Conservation (phyloP, 208 protist genomes). For the Trichomonas tenax region DNA sequence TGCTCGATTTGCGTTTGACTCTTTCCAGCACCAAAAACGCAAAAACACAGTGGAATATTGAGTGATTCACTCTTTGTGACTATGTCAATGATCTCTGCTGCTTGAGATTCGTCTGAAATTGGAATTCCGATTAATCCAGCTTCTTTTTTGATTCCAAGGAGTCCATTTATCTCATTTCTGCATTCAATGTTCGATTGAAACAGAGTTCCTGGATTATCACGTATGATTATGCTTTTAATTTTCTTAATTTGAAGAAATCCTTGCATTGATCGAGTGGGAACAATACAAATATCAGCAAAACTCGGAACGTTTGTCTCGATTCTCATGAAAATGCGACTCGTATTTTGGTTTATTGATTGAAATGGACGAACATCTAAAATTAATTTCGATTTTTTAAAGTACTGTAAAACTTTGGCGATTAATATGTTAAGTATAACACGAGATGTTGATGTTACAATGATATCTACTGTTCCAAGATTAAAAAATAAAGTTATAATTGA, state of each 20-base stretch:
- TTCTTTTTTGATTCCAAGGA: neutral
- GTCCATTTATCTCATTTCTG: neutral
- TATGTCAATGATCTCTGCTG: neutral
- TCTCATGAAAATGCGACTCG: neutral
- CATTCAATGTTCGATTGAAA: neutral
- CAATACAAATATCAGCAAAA: neutral
- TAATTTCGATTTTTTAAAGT: neutral
- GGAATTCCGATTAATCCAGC: neutral
- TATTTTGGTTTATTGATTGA: neutral
- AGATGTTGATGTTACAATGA: neutral
- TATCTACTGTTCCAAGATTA: neutral
- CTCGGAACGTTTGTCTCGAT: neutral
- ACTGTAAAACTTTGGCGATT: neutral
- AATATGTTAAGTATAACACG: neutral
- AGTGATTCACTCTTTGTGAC: neutral
- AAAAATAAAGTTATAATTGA: neutral
- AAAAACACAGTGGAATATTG: neutral
- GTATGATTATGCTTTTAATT: neutral
- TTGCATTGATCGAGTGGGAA: neutral
- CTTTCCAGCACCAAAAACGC: neutral
- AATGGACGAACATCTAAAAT: neutral
- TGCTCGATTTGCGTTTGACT: neutral
- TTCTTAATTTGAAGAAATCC: neutral
- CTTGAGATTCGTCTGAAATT: neutral
- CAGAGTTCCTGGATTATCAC: neutral